phyloP scores from a whole-genome alignment of 352 stramenopile genomes.

The Globisporangium echinulatum region DNA sequence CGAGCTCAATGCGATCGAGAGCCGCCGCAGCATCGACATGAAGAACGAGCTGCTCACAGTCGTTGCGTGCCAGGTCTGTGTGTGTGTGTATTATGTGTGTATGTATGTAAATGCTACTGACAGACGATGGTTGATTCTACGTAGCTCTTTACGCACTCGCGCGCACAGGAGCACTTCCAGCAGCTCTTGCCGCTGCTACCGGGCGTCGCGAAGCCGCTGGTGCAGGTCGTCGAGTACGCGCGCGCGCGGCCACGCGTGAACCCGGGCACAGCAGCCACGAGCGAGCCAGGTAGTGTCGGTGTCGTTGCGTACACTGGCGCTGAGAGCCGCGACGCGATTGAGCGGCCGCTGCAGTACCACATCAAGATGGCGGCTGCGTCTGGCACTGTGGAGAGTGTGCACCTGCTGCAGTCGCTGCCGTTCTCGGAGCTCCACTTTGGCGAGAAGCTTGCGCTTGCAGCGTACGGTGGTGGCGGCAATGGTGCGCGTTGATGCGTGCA shows the following conservation, averaged over 20 bases:
- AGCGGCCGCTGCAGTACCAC: conserved; percentile 46
- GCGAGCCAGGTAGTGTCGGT: conserved; percentile 19
- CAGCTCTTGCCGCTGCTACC: conserved; percentile 68
- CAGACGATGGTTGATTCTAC: too few species aligned
- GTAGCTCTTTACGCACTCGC: conserved; percentile 58
- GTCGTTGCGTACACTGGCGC: conserved; percentile 52
- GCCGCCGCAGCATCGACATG: conserved; percentile 51
- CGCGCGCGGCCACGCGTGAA: conserved; percentile 37
- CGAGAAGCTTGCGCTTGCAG: conserved; percentile 50
- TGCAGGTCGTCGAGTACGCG: conserved; percentile 52
- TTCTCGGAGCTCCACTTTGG: conserved; percentile 56
- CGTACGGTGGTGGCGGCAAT: conserved; percentile 21
- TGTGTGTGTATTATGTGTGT: neutral
- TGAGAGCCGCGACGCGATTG: conserved; percentile 35
- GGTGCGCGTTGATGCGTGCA: neutral
- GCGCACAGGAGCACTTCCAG: conserved; percentile 61
- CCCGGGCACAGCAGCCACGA: conserved; percentile 25
- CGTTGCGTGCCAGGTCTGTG: conserved; percentile 46
- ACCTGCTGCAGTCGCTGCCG: conserved; percentile 38
- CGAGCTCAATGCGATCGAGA: conserved; percentile 57
- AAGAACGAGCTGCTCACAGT: conserved; percentile 78
- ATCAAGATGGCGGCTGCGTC: conserved; percentile 10
- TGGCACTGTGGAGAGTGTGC: conserved; percentile 21
- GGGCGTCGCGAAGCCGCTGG: conserved; percentile 48
- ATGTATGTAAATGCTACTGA: too few species aligned